phyloP scores from a whole-genome alignment of 148 eudicot species.

The Fagopyrum tataricum region DNA sequence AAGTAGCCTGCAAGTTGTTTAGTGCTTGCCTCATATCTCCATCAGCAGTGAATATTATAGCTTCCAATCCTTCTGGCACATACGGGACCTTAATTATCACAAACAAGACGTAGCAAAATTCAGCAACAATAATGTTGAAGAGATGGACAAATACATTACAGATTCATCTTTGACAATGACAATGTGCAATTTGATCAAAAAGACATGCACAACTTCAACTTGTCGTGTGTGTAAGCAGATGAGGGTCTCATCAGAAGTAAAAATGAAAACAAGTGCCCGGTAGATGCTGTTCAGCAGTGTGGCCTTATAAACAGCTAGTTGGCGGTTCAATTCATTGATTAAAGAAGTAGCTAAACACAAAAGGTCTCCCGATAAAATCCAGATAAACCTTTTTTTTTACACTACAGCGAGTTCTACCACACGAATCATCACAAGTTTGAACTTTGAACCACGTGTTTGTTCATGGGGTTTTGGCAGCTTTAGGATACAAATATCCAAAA shows the following conservation, averaged over 20 bases:
- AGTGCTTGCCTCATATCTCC: slow-evolving; percentile 99
- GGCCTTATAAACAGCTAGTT: no score
- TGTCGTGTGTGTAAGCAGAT: no score
- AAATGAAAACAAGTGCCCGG: no score
- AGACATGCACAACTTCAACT: no score
- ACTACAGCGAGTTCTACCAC: no score
- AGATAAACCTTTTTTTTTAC: no score
- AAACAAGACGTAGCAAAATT: background rate
- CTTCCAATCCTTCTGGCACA: slow-evolving; percentile 89
- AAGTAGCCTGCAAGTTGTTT: slow-evolving; percentile 92
- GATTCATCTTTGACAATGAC: background rate
- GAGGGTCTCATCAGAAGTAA: no score
- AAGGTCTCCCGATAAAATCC: background rate
- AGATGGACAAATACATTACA: background rate
- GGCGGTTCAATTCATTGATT: background rate
- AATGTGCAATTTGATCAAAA: background rate
- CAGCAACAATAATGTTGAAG: background rate
- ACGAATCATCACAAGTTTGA: no score
- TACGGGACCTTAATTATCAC: slow-evolving; percentile 60
- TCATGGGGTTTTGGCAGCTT: no score
- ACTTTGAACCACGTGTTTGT: no score
- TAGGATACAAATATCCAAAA: background rate
- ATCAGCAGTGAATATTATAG: slow-evolving; percentile 95
- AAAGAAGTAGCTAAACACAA: background rate
- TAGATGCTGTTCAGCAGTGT: no score